Base-by-base conservation (phyloP, 2,329 filamentous ascomycete genomes). In the Sporothrix sp. region DNA sequence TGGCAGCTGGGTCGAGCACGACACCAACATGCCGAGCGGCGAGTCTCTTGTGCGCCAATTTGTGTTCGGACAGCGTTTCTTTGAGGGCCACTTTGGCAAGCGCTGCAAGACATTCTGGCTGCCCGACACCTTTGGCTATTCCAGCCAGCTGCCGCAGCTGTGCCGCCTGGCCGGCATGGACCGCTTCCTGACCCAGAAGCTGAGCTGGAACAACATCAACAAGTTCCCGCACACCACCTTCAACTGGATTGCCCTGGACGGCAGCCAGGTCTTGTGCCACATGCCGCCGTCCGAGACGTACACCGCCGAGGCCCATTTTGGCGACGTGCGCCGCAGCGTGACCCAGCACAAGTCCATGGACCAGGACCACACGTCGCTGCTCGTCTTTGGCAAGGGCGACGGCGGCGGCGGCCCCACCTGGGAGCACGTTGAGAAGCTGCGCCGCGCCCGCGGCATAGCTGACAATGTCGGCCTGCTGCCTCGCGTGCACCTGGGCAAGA, bases 141-240 rank as follows among this genome's bases (percentile, higher is more conserved):
- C 90, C 0, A 85, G 85, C 45, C 93, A 98, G 67, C 77, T 98
- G 37, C 93, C 93, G 11, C 93, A 98, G 63, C 73, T 98, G 37
- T 97, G 89, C 64, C 85, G 91, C 3, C 72, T 96, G 25, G 86
- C 93, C n/a, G 91, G 89, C 18, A 97, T 98, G 93, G 86, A 80
- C 52, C 81, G 91, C 30, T 98, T 98, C 73, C 85, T 98, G 62
- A 98, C 93, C 0, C 93, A 98, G 67, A 98, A 98, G 71, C 74
- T 98, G 53, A 97, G 91, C 72, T 98, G 93, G 93, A 97, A 97
- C 72, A 97, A 97, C 65, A 97, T 97, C 76, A 97, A 97, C 71
- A 95, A 86, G 63, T 98, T 97, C 70, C 93, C 93, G 0, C 93
- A 97, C 64, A 97, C 93, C 6, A 97, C 93, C 0, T 98, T 98